Evolutionary conservation across 2,329 filamentous ascomycete genomes (phyloP), one percentile per base, ranked within the genome.

Genomic region (Aspergillus pseudoviridinutans): DNA sequence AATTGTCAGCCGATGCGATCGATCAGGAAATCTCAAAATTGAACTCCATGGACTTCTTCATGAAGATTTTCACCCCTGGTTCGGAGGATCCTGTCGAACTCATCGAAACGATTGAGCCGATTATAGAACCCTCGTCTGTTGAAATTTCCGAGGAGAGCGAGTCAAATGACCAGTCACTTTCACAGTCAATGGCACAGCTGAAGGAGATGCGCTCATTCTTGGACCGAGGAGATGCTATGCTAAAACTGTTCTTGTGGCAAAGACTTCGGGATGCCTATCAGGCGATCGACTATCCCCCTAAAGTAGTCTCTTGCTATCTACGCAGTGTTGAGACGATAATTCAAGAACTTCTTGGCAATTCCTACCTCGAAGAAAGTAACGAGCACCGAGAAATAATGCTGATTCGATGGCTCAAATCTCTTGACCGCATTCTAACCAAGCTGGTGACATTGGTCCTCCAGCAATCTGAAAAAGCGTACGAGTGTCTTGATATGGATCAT

Each of bases 31-130:
- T 97, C 27, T 93, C 91, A 12, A 92, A 92, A 66, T 82, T 97
- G 35, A 96, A 91, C 14, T 97, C 93, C 0, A 94, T 96, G 84
- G 93, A 97, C 69, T 97, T 97, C 72, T 97, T 99, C 74, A 82
- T 92, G 52, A 90, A 87, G 41, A 84, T 99, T 0, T 97, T 97
- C 70, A 89, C 90, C 58, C 87, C 92, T 41, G 89, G 94, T 57
- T 84, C 87, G 58, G 86, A 88, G 50, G 88, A 97, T 64, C 90
- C 93, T 0, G 84, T 93, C 12, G 83, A 87, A 4, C 85, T 97
- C 22, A 97, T 99, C 58, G 92, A 97, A 68, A 94, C 87, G 28
- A 78, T 99, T 38, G 94, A 99, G 68, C 94, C 94, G 3, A 89
- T 99, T 9, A 79, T 99, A 4, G 93, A 97, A 61, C 87, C 89